Conservation (phyloP, 768 basidiomycete genomes). For the Hysterangium stoloniferum region DNA sequence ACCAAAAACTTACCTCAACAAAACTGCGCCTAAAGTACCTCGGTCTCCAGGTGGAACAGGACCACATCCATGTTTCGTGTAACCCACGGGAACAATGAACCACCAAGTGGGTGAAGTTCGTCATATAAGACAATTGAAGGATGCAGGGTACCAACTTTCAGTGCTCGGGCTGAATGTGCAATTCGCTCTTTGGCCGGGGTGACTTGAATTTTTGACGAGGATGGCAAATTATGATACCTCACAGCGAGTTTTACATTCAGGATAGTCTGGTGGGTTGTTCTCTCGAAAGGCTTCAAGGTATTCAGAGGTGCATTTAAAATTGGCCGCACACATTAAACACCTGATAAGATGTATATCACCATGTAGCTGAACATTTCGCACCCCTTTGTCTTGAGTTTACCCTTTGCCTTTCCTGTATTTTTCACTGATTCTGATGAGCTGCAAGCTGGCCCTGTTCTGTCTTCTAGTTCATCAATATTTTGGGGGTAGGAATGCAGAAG, state of each 20-base stretch:
- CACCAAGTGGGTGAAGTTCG: slow-evolving; percentile 86
- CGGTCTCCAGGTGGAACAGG: too few relatives aligned
- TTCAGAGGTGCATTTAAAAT: slow-evolving; percentile 59
- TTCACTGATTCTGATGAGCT: slow-evolving; percentile 45
- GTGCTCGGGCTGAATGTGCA: slow-evolving; percentile 75
- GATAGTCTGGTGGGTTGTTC: slow-evolving; percentile 77
- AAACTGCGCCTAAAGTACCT: too few relatives aligned
- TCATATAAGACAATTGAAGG: slow-evolving; percentile 95
- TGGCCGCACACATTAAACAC: slow-evolving; percentile 77
- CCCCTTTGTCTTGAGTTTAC: slow-evolving; percentile 56
- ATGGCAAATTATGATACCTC: slow-evolving; percentile 27
- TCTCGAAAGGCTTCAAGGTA: slow-evolving; percentile 56
- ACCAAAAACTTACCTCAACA: too few relatives aligned
- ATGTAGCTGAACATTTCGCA: slow-evolving; percentile 88
- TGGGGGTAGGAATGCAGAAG: slow-evolving; percentile 91
- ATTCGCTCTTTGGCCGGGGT: slow-evolving; percentile 60
- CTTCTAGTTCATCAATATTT: slow-evolving; percentile 95
- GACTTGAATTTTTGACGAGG: slow-evolving; percentile 8
- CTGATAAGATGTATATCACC: slow-evolving; percentile 90
- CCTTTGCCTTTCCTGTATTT: slow-evolving; percentile 55
- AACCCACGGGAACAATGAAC: too few relatives aligned
- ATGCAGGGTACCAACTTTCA: slow-evolving; percentile 77
- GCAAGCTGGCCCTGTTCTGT: slow-evolving; percentile 64
- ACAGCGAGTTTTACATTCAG: slow-evolving; percentile 80
- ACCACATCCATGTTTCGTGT: too few relatives aligned